A percentile compares a stretch with the other conserved stretches of the same genome.
Evolutionary conservation across 768 basidiomycete species (phyloP).

Genomic region (Trametes cingulata): DNA sequence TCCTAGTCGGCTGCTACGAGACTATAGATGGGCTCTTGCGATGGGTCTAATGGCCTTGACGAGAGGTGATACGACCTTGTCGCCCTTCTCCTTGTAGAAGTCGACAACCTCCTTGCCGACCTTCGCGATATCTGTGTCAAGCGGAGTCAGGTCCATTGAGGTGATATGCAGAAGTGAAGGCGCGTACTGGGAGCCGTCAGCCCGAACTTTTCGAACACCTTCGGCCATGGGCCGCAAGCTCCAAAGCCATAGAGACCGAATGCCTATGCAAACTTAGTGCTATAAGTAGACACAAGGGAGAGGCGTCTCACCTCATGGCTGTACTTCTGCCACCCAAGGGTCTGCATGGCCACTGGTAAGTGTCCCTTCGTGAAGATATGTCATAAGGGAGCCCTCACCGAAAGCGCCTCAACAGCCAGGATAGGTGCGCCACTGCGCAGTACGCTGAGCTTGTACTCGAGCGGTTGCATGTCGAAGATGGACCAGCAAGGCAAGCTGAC

Average conservation of each 20-base stretch:
- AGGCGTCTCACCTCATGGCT: slow-evolving; percentile 66
- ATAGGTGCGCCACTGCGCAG: slow-evolving; percentile 89
- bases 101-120: slow-evolving; percentile 84
- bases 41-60: slow-evolving; percentile 60
- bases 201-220: slow-evolving; percentile 91
- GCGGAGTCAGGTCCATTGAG: not conserved
- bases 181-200: slow-evolving; percentile 72
- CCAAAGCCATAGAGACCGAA: slow-evolving; percentile 78
- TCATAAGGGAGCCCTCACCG: slow-evolving; percentile 38
- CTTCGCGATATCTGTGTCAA: slow-evolving; percentile 64
- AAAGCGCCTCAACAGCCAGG: slow-evolving; percentile 83
- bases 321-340: slow-evolving; percentile 87
- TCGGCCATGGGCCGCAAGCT: slow-evolving; percentile 84
- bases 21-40: slow-evolving; percentile 7
- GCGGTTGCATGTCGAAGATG: slow-evolving; percentile 79
- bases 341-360: slow-evolving; percentile 31
- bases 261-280: slow-evolving; percentile 44
- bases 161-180: not conserved
- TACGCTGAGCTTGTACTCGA: slow-evolving; percentile 80
- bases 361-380: not conserved
- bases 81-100: slow-evolving; percentile 84
- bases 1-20: too few species aligned
- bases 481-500: slow-evolving; percentile 91
- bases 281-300: not conserved
- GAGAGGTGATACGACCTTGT: slow-evolving; percentile 70